Evolutionary conservation across 2,329 filamentous ascomycete species (phyloP), one percentile per base, ranked within the genome.

Genomic region (Ceratocystis albifundus): DNA sequence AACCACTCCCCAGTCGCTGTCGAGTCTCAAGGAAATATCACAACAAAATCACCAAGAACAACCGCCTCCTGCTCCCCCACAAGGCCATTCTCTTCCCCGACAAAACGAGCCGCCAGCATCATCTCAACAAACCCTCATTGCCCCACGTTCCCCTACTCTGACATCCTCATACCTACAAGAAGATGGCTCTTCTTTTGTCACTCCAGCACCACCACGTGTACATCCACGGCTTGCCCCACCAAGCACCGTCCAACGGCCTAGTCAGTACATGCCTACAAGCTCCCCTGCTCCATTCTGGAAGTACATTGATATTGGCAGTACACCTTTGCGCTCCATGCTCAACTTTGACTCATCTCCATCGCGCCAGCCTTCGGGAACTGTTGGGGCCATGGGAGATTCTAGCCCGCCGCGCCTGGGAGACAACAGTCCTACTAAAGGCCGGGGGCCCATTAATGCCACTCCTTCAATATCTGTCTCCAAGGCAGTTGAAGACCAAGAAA

Each of bases 211-310:
- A 6, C 85, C 85, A 57, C 83, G 86, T 63, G 85, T 90, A 68
- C 84, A 89, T 69, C 89, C 89, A 36, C 84, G 83, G 70, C 80
- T 93, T 50, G 88, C 87, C 0, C 90, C 90, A 36, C 89, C 89
- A 0, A 91, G 88, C 71, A 93, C 89, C 4, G 85, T 88, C 4
- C 88, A 92, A 73, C 81, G 89, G 66, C 90, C 90, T 8, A 92
- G 88, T 72, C 88, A 91, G 72, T 89, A 90, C 74, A 90, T 93
- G 83, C 88, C 89, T 44, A 91, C 90, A 59, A 90, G 87, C 71
- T 91, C 88, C 41, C 90, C 90, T 0, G 90, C 90, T 0, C 89
- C 89, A 0, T 94, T 95, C 75, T 95, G 90, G 90, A 91, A 89
- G 74, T 94, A 89, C 74, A 86, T 88, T 50, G 88, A 91, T 70